Base-by-base conservation (phyloP, 768 basidiomycete species). In the Coprinopsis marcescibilis region DNA sequence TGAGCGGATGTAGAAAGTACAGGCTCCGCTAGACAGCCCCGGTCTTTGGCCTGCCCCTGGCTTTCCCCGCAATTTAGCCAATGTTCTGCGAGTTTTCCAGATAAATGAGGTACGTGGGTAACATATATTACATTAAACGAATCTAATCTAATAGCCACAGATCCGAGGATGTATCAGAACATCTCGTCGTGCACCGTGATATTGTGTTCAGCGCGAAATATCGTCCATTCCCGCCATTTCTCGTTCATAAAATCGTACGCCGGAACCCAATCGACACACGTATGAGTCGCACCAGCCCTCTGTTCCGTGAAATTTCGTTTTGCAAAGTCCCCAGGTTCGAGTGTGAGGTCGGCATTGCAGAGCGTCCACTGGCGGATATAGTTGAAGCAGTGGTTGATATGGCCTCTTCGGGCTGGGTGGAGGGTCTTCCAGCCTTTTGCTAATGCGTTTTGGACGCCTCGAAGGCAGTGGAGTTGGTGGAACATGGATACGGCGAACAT, bases 401-500 rank as follows among this genome's bases (percentile, higher is more conserved):
- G 67, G 23, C 51, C 45, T 32, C 55, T 52, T 11, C 61, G 52
- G 15, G 43, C 51, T 17, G 49, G 46, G 14, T 47, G 52, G 24
- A 61, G 51, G 15, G 23, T 51, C 7, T 50, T 45, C 57, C 58
- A 59, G 8, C 58, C 57, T 43, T 57, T 57, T 11, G 54, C 60
- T 14, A 67, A 54, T 5, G 57, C 56, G 6, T 55, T 51, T 14
- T 62, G 59, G 37, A 69, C 59, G 8, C 58, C 48, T 12, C 64
- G 57, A 12, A 77, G 53, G 44, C 75, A 77, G 50, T 77, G 75
- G 14, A 73, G 63, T 50, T 77, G 67, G 55, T 77, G 76, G 59
- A 69, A 75, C 52, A 75, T 66, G 57, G 63, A 56, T 13, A 62
- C 63, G 15, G 60, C 59, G 49, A 63, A 67, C 56, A 63, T 57